These are phyloP conservation scores for Eimeria acervulina DNA, from an alignment of 169 alveolate genomes.

Conservation along the genomic window DNA sequence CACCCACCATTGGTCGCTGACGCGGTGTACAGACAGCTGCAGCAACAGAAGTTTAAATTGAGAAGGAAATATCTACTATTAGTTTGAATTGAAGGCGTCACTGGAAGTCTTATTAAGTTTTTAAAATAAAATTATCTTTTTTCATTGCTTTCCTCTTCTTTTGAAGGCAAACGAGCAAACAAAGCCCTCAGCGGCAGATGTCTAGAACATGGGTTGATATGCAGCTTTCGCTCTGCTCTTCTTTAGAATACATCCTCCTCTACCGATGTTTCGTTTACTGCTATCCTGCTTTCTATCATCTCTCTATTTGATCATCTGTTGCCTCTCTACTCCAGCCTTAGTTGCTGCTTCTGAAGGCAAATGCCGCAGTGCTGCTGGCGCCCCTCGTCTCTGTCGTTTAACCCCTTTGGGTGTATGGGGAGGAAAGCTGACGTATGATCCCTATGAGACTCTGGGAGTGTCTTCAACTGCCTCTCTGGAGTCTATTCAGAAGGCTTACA, in stretches of 20 bases:
- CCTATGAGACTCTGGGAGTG: slow-evolving; percentile 1
- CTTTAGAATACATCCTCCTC: neutral
- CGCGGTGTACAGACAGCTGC: neutral
- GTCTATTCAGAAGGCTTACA: neutral
- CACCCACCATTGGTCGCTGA: neutral
- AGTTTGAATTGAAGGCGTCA: neutral
- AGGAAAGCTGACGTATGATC: slow-evolving; percentile 17
- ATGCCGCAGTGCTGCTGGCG: neutral
- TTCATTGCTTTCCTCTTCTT: too few species aligned
- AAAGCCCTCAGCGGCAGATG: neutral
- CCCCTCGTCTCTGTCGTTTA: slow-evolving; percentile 26
- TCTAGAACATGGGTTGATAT: neutral
- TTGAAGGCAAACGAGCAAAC: too few species aligned
- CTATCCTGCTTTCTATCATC: neutral
- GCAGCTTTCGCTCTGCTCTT: neutral
- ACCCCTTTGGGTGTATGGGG: neutral
- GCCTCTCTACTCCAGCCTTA: neutral
- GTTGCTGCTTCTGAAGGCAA: neutral
- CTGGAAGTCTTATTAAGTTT: too few species aligned
- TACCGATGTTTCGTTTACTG: neutral
- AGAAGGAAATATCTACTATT: neutral
- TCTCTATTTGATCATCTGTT: neutral
- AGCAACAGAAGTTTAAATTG: neutral
- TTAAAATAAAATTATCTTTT: too few species aligned
- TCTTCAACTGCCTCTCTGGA: neutral